A percentile compares a stretch with the other conserved stretches of the same genome.
Evolutionary conservation across 106 monocot genomes (phyloP).

Genomic region (Allium sativum): DNA sequence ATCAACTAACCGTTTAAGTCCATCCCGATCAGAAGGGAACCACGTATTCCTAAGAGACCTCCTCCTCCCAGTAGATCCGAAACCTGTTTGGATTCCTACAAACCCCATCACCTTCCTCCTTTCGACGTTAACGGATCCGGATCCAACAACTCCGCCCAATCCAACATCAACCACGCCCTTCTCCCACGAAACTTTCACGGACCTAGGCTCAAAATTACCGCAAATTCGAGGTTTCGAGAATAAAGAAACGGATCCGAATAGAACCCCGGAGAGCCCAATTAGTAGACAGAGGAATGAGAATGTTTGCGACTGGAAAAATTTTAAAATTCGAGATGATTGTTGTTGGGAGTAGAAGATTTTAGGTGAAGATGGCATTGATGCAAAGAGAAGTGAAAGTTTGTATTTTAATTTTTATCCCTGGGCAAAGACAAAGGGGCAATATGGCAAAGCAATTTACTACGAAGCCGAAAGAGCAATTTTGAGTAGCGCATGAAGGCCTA

Average conservation of each 20-base stretch:
- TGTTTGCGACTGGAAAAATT: slow-evolving; percentile 28
- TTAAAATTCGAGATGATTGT: slow-evolving; percentile 38
- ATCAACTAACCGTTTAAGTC: slow-evolving; percentile 53
- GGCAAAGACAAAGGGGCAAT: too few relatives aligned
- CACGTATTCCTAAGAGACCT: slow-evolving; percentile 74
- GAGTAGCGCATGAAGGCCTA: too few relatives aligned
- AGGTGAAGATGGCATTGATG: slow-evolving; percentile 45
- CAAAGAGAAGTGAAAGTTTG: too few relatives aligned
- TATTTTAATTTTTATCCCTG: too few relatives aligned
- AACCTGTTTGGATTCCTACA: slow-evolving; percentile 93
- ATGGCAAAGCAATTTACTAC: too few relatives aligned
- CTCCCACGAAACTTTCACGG: slow-evolving; percentile 66
- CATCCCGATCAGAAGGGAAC: slow-evolving; percentile 76
- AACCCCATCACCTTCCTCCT: slow-evolving; percentile 82
- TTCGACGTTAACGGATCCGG: slow-evolving; percentile 10
- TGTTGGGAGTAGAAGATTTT: slow-evolving; percentile 50
- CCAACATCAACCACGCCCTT: neutral
- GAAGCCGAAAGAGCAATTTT: too few relatives aligned
- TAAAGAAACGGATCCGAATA: slow-evolving; percentile 28
- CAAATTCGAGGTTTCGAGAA: slow-evolving; percentile 10
- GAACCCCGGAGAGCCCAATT: slow-evolving; percentile 47
- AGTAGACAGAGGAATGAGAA: slow-evolving; percentile 40
- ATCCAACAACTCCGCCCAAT: slow-evolving; percentile 1
- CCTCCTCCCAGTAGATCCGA: slow-evolving; percentile 52
- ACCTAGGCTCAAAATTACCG: slow-evolving; percentile 26